phyloP scores from a whole-genome alignment of 257 asterid genomes.

The Avicennia marina region DNA sequence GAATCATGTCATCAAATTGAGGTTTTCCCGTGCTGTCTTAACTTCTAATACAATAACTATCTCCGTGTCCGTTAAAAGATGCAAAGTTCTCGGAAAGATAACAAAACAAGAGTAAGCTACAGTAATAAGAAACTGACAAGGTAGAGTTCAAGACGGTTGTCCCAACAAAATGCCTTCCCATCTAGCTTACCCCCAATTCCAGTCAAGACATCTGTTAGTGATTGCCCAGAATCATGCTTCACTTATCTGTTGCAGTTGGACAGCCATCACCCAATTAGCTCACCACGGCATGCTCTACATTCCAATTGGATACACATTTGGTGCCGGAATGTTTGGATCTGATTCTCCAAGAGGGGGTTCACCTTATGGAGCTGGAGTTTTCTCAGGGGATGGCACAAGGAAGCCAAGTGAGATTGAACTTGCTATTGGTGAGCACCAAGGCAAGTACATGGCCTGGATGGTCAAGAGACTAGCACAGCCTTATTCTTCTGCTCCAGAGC shows the following conservation, averaged over 20 bases:
- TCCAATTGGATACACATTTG: conserved; percentile 80
- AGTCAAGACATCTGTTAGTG: too few species aligned
- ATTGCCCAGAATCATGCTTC: too few species aligned
- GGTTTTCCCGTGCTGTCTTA: neutral
- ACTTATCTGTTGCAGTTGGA: too few species aligned
- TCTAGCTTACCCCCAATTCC: too few species aligned
- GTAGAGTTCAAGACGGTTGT: too few species aligned
- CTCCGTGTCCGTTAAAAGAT: neutral
- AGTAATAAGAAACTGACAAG: too few species aligned
- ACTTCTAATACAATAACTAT: neutral
- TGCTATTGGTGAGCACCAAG: conserved; percentile 72
- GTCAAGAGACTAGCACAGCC: conserved; percentile 38
- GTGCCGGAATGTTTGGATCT: conserved; percentile 80
- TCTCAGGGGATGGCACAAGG: conserved; percentile 67
- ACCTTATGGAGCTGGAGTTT: conserved; percentile 71
- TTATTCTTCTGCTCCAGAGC: too few species aligned
- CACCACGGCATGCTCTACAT: conserved; percentile 86
- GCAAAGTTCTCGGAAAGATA: too few species aligned
- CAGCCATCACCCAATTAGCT: conserved; percentile 75
- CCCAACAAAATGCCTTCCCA: too few species aligned
- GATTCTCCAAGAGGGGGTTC: conserved; percentile 68
- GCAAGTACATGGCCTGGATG: conserved; percentile 60
- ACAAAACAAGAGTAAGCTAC: too few species aligned
- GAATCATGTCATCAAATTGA: neutral
- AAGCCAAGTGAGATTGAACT: conserved; percentile 49